Base-by-base conservation (phyloP, 257 asterid genomes). In the Sherardia arvensis region DNA sequence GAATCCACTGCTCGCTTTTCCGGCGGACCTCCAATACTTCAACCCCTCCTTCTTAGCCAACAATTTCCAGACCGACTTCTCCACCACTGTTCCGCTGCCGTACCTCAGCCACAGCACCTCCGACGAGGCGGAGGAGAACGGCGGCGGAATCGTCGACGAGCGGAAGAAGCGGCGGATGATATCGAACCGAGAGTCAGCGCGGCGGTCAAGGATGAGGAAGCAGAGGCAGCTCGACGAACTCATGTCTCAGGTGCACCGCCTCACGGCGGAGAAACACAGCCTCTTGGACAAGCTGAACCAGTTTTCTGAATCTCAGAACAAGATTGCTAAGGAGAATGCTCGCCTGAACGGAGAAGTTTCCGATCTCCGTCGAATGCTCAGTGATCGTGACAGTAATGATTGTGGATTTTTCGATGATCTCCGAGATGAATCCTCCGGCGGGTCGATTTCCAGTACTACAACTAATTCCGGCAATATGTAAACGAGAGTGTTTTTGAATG, bases 161-260 rank as follows among this genome's bases (percentile, higher is more conserved):
- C 78, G 97, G 58, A 87, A 82, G 71, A 77, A 78, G 26, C 73
- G 97, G 67, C 74, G 97, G 61, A 90, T 87, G 95, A 83, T 87
- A 71, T 90, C 97, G 4, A 90, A 87, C 66, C 68, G 95, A 47
- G 95, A 87, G 66, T 90, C 97, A 0, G 97, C 97, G 0, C 69
- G 97, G n/a, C 77, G 97, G 71, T 90, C 97, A 2, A 81, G 97
- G 77, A 90, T 90, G 97, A 73, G 97, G 32, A 90, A 90, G 65
- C 95, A 90, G 78, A 79, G 80, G 73, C 95, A 87, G 53, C 89
- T 89, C 1, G 95, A 87, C 45, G 97, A 87, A 79, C 79, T 90
- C 0, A 74, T 87, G 87, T 76, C 87, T 1, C 95, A 87, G 74
- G 94, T 87, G 26, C 62, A 76, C 53, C 88, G 79, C 12, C 94